These are phyloP conservation scores for Globisporangium parvum DNA, from an alignment of 352 stramenopile species.

Conservation along the genomic window DNA sequence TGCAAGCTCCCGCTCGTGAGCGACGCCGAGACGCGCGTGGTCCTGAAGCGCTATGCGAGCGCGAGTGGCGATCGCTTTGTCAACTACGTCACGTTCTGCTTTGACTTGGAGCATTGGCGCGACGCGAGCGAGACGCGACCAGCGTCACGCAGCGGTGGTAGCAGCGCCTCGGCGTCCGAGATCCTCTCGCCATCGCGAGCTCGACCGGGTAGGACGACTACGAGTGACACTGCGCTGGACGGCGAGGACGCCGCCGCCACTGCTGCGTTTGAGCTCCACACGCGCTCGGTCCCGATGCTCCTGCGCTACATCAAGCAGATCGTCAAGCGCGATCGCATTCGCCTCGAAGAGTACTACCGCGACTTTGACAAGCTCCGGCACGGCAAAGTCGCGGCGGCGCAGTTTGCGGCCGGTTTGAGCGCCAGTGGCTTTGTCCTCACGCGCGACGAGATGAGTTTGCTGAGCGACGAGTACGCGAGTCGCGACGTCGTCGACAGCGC, in stretches of 20 bases:
- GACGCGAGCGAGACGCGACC: slow-evolving; percentile 17
- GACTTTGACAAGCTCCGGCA: slow-evolving; percentile 82
- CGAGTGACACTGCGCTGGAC: slow-evolving; percentile 23
- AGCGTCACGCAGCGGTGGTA: slow-evolving; percentile 28
- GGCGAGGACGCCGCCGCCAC: slow-evolving; percentile 1
- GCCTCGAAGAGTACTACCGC: slow-evolving; percentile 77
- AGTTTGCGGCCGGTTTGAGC: slow-evolving; percentile 62
- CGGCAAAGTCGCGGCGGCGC: slow-evolving; percentile 58
- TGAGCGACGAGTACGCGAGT: slow-evolving; percentile 52
- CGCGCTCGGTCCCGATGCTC: slow-evolving; percentile 56
- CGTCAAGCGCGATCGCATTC: slow-evolving; percentile 76
- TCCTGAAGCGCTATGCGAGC: slow-evolving; percentile 73
- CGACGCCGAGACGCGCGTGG: slow-evolving; percentile 38
- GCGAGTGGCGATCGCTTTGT: slow-evolving; percentile 66
- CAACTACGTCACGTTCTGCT: slow-evolving; percentile 84
- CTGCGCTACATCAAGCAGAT: slow-evolving; percentile 78
- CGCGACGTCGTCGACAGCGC: slow-evolving; percentile 49
- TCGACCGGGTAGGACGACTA: not conserved
- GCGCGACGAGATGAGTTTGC: slow-evolving; percentile 44
- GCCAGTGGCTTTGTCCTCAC: slow-evolving; percentile 47
- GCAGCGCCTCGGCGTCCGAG: slow-evolving; percentile 33
- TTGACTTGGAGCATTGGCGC: slow-evolving; percentile 59
- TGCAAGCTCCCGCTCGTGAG: slow-evolving; percentile 58
- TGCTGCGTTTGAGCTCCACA: slow-evolving; percentile 20
- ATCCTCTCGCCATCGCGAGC: slow-evolving; percentile 37